These are phyloP conservation scores for Didymella exigua DNA, from an alignment of 2,329 filamentous ascomycete genomes.

Conservation along the genomic window DNA sequence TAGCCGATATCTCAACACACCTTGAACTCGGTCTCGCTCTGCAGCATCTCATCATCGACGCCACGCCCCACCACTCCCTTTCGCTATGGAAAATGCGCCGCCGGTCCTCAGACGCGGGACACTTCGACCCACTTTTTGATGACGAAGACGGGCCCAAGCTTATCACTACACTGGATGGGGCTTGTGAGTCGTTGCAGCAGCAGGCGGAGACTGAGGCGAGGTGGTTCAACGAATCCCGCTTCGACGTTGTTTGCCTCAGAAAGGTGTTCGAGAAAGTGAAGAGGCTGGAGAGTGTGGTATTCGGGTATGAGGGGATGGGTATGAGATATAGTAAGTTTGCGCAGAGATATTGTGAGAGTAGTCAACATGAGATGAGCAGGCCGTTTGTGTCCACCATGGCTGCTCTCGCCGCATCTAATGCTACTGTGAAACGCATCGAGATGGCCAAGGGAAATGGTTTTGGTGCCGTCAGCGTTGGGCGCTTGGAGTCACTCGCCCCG, in stretches of 20 bases:
- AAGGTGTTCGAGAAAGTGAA: neutral
- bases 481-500: conserved; percentile 1
- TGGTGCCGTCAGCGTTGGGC: neutral
- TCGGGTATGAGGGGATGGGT: conserved; percentile 21
- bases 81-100: conserved; percentile 29
- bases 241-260: neutral
- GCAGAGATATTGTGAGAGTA: conserved; percentile 27
- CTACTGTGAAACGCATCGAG: neutral
- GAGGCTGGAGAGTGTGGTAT: neutral
- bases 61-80: conserved; percentile 34
- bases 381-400: conserved; percentile 35
- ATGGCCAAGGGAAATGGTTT: neutral
- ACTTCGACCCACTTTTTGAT: neutral
- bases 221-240: conserved; percentile 6
- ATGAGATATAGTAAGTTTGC: conserved; percentile 21
- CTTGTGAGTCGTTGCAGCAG: neutral
- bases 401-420: conserved; percentile 16
- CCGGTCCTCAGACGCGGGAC: conserved; percentile 15
- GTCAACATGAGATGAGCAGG: conserved; percentile 37
- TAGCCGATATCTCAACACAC: neutral
- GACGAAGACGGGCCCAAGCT: neutral
- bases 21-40: conserved; percentile 3
- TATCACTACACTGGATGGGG: neutral
- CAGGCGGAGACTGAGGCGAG: neutral
- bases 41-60: conserved; percentile 32